phyloP scores from a whole-genome alignment of 108 stramenopile genomes.

The Fragilaria crotonensis region DNA sequence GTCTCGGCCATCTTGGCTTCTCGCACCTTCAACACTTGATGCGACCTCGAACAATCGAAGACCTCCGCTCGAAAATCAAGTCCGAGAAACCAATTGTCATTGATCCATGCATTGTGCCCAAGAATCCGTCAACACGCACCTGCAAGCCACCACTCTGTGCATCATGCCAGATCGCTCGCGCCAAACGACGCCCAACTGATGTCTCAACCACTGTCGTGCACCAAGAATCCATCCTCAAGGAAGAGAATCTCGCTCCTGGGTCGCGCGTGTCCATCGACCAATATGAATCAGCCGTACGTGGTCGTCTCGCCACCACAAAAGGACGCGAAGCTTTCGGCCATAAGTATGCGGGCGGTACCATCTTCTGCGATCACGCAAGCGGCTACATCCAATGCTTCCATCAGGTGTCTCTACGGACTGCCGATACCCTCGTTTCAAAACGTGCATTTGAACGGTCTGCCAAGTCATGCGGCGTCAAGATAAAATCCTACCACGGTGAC shows the following conservation, averaged over 20 bases:
- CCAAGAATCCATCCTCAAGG: background rate
- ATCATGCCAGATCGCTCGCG: background rate
- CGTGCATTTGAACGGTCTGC: conserved; percentile 9
- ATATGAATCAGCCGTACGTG: conserved; percentile 17
- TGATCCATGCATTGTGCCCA: background rate
- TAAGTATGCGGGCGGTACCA: conserved; percentile 14
- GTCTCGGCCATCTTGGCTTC: conserved; percentile 14
- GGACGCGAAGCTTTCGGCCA: conserved; percentile 9
- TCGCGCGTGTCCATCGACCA: conserved; percentile 5
- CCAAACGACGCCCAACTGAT: background rate
- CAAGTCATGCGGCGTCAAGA: conserved; percentile 11
- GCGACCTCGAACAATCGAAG: background rate
- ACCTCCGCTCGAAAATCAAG: background rate
- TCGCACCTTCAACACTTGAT: background rate
- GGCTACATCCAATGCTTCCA: conserved; percentile 6
- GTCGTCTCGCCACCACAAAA: conserved; percentile 10
- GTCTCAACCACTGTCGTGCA: background rate
- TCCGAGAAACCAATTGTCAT: background rate
- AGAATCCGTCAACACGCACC: background rate
- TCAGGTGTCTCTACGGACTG: conserved; percentile 14
- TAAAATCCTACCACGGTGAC: conserved; percentile 24
- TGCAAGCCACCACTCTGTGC: conserved; percentile 1
- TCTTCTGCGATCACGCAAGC: conserved; percentile 12
- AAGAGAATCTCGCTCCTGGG: conserved; percentile 2
- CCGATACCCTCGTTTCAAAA: conserved; percentile 21